Base-by-base conservation (phyloP, 352 stramenopile genomes). In the Phytophthora meadii region DNA sequence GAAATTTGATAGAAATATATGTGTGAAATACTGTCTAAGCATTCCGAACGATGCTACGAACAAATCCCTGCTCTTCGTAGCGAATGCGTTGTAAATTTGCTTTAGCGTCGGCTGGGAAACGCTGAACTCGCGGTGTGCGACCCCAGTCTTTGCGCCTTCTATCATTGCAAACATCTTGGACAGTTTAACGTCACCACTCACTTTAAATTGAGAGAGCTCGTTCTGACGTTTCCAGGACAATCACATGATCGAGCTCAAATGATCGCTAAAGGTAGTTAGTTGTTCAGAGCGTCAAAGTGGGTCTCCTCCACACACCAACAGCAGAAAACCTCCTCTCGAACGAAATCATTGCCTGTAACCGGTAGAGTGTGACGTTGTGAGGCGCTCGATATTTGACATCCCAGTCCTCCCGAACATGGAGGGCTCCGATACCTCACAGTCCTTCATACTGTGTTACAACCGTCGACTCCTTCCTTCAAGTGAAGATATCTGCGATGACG, bases 81-180 rank as follows among this genome's bases (percentile, higher is more conserved):
- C 89, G 54, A 96, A 97, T 8, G 64, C 59, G 58, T 95, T 94
- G 78, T 97, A 97, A 25, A 96, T 92, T 65, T 96, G 88, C 75
- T 97, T 87, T 32, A 97, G 60, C 15, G 86, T 93, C 25, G 85
- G 93, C 67, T 97, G 87, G 19, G 68, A 90, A 9, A 96, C 73
- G 34, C 79, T 86, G 72, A 96, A 96, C 54, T 95, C 85, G 15
- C 80, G 71, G 96, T 90, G 46, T 72, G 37, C 44, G 91, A 54
- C 50, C 19, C 74, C 48, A 9, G 41, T 39, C 51, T 87, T 85
- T 1, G 61, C 65, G 1, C 62, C 50, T 62, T 95, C 86, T 5
- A 96, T 63, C 14, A 86, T 56, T 2, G 71, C 74, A 57, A 96
- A 95, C 59, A 95, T 79, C 30, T 82, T 73, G 4, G 76, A 82